Conservation (phyloP, 495 filamentous ascomycete species). For the Pyrenula massariospora region DNA sequence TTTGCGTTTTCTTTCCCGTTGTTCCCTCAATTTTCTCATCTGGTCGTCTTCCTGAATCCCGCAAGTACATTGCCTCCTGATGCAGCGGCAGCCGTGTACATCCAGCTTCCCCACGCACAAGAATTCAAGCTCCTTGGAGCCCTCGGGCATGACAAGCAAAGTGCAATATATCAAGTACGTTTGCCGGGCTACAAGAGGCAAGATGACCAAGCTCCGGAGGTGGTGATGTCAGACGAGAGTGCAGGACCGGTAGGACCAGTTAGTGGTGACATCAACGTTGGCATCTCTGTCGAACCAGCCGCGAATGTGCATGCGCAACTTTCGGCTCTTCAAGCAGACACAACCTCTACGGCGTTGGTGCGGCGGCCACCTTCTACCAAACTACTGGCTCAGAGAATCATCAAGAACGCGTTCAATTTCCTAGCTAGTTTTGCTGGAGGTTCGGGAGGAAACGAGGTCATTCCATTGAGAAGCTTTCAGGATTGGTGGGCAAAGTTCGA, state of each 20-base stretch:
- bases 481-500: conserved; percentile 99
- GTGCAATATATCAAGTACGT: conserved; percentile 68
- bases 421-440: conserved; percentile 69
- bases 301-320: conserved; percentile 60
- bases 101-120: conserved; percentile 47
- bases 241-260: conserved; percentile 3
- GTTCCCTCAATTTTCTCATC: conserved; percentile 54
- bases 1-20: conserved; percentile 53
- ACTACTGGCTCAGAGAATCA: conserved; percentile 80
- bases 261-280: conserved; percentile 48
- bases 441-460: conserved; percentile 57
- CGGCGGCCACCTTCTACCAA: conserved; percentile 39
- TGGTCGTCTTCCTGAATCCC: conserved; percentile 85
- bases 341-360: conserved; percentile 22
- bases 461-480: conserved; percentile 81
- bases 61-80: conserved; percentile 58
- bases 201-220: conserved; percentile 17
- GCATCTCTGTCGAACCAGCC: conserved; percentile 71
- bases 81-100: conserved; percentile 81
- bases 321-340: conserved; percentile 36
- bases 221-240: conserved; percentile 18
- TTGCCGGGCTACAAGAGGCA: conserved; percentile 7
- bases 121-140: conserved; percentile 77
- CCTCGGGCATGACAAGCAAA: conserved; percentile 78
- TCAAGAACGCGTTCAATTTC: conserved; percentile 96